Conservation (phyloP, 2,329 filamentous ascomycete species). For the Sporothrix brasiliensis region DNA sequence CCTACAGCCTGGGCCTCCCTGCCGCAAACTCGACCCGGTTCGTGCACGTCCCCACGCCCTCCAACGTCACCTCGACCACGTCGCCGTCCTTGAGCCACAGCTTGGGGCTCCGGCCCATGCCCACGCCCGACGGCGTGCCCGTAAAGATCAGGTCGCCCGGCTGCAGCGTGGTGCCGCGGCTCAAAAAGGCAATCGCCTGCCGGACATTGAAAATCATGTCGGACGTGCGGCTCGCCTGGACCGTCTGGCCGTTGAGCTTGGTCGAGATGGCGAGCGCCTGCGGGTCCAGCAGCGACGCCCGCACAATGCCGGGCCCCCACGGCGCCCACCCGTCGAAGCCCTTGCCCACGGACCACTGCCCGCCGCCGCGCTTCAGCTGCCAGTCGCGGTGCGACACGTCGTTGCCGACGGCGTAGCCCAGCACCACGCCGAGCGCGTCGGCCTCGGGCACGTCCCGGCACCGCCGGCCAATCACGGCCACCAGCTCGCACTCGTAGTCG, state of each 20-base stretch:
- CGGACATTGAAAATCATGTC: slow-evolving; percentile 67
- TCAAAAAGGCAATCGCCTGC: slow-evolving; percentile 62
- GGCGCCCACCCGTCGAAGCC: slow-evolving; percentile 77
- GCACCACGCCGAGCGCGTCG: slow-evolving; percentile 69
- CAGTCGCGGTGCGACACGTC: slow-evolving; percentile 81
- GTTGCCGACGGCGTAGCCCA: slow-evolving; percentile 75
- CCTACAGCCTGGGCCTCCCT: slow-evolving; percentile 40
- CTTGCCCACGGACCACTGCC: slow-evolving; percentile 73
- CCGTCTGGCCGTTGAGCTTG: slow-evolving; percentile 60
- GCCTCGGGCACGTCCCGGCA: slow-evolving; percentile 66
- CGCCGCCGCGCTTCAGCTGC: slow-evolving; percentile 68
- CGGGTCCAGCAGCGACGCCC: slow-evolving; percentile 56
- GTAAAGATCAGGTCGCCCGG: slow-evolving; percentile 69
- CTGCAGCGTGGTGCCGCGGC: slow-evolving; percentile 63
- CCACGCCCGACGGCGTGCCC: slow-evolving; percentile 70
- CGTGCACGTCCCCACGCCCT: slow-evolving; percentile 64
- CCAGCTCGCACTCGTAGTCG: slow-evolving; percentile 81
- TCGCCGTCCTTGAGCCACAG: slow-evolving; percentile 72
- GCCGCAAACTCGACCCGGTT: slow-evolving; percentile 54
- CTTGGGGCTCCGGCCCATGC: slow-evolving; percentile 67
- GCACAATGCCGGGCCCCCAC: slow-evolving; percentile 70
- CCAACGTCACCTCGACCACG: slow-evolving; percentile 67
- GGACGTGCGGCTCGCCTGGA: slow-evolving; percentile 60
- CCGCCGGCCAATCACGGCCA: slow-evolving; percentile 70
- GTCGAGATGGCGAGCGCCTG: slow-evolving; percentile 60